Percentiles rank a stretch among this genome's conserved stretches.
phyloP scores from a whole-genome alignment of 2,329 filamentous ascomycete genomes.

The Pleoardoris graminearum region DNA sequence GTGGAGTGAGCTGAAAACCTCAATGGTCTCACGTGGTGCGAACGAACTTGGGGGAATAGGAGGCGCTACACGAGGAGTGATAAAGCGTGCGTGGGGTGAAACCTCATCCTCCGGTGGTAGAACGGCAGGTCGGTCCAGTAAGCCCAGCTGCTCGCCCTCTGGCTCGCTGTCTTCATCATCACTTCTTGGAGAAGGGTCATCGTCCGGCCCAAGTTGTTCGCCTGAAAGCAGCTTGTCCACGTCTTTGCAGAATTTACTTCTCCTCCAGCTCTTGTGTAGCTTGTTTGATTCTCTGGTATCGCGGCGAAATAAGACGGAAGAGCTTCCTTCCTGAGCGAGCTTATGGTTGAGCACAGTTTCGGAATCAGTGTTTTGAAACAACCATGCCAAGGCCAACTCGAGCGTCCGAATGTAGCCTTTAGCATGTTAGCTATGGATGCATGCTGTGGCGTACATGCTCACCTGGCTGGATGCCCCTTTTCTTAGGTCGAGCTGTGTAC shows the following conservation, averaged over 20 bases:
- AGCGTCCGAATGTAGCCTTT: conserved; percentile 72
- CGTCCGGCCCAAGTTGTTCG: conserved; percentile 21
- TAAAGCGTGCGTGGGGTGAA: conserved; percentile 3
- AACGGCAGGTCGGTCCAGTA: conserved; percentile 10
- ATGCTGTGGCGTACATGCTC: background rate
- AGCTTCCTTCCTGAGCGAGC: conserved; percentile 54
- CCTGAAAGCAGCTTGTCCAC: conserved; percentile 65
- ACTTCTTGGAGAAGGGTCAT: conserved; percentile 23
- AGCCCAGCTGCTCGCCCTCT: conserved; percentile 16
- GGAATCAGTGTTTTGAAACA: conserved; percentile 64
- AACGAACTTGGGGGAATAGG: background rate
- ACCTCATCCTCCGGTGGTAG: conserved; percentile 10
- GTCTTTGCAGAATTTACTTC: conserved; percentile 63
- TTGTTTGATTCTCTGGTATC: conserved; percentile 58
- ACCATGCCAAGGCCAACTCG: conserved; percentile 68
- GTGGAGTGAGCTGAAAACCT: conserved; percentile 14
- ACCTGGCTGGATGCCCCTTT: conserved; percentile 72
- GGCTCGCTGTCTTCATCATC: conserved; percentile 35
- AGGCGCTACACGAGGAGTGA: conserved; percentile 1
- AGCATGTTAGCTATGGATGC: background rate
- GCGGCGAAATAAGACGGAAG: conserved; percentile 57
- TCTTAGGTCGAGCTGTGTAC: conserved; percentile 74
- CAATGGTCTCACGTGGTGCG: background rate
- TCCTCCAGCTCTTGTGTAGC: conserved; percentile 65
- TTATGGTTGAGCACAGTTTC: conserved; percentile 62